phyloP scores from a whole-genome alignment of 2,329 filamentous ascomycete species.

The Thelonectria blattea region DNA sequence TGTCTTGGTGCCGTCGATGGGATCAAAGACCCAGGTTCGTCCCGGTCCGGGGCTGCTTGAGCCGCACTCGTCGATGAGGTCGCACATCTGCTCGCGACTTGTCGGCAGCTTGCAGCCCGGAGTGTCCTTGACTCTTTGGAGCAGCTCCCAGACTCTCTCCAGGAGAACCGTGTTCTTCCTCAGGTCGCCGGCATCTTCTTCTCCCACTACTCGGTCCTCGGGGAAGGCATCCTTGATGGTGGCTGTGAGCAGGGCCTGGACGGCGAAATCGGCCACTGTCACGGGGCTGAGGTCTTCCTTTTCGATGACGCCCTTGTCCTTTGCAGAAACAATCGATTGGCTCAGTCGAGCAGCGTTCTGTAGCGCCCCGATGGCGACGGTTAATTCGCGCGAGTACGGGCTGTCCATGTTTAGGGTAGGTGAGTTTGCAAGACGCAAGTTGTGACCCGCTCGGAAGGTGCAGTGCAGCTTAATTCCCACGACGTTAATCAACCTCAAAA shows the following conservation, averaged over 20 bases:
- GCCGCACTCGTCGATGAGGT: slow-evolving; percentile 60
- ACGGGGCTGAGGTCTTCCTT: slow-evolving; percentile 64
- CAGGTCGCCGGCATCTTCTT: slow-evolving; percentile 59
- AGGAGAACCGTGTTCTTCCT: slow-evolving; percentile 50
- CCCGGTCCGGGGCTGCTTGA: slow-evolving; percentile 47
- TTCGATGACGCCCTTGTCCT: slow-evolving; percentile 57
- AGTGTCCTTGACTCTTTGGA: slow-evolving; percentile 40
- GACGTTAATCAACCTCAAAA: background rate
- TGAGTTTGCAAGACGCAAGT: background rate
- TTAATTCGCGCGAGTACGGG: slow-evolving; percentile 50
- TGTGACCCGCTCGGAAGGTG: slow-evolving; percentile 28
- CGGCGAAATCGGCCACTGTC: slow-evolving; percentile 65
- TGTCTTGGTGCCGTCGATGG: slow-evolving; percentile 65
- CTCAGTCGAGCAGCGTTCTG: slow-evolving; percentile 56
- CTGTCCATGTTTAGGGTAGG: slow-evolving; percentile 47
- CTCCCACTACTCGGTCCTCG: slow-evolving; percentile 58
- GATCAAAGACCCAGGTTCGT: slow-evolving; percentile 64
- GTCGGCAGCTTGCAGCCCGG: slow-evolving; percentile 44
- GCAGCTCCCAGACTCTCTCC: slow-evolving; percentile 54
- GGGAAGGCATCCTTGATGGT: slow-evolving; percentile 59
- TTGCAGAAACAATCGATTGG: slow-evolving; percentile 52
- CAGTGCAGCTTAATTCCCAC: background rate
- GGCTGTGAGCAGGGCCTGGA: slow-evolving; percentile 60
- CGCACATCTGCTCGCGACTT: slow-evolving; percentile 54
- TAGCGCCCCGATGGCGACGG: slow-evolving; percentile 50